A percentile compares a stretch with the other conserved stretches of the same genome.
These are phyloP conservation scores for Allium sativum DNA, from an alignment of 106 monocot genomes.

Conservation along the genomic window DNA sequence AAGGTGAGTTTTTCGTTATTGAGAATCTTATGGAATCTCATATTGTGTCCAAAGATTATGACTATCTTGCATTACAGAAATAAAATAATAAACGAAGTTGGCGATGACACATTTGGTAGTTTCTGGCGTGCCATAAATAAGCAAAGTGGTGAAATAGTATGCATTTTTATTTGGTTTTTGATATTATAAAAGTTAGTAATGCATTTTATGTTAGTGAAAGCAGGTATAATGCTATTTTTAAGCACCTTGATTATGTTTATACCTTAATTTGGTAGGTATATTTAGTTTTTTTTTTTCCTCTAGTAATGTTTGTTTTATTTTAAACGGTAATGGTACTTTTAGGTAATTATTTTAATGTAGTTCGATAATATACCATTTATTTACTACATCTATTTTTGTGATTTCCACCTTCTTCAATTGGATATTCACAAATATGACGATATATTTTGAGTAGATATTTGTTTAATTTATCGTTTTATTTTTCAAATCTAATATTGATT, in stretches of 20 bases:
- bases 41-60: background rate
- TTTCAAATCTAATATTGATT: no score
- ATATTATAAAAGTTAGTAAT: background rate
- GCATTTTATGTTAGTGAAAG: background rate
- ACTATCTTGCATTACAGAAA: conserved; percentile 25
- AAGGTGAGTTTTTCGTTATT: conserved; percentile 18
- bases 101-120: conserved; percentile 76
- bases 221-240: background rate
- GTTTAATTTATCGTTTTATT: no score
- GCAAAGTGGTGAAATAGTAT: conserved; percentile 58
- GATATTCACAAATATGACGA: no score
- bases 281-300: no score
- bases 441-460: no score
- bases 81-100: conserved; percentile 74
- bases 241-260: background rate
- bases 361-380: no score
- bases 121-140: conserved; percentile 71
- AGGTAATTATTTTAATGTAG: no score
- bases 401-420: no score
- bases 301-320: no score
- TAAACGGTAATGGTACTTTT: no score
- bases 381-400: no score
- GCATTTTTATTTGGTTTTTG: background rate
- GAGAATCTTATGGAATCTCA: background rate
- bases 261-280: conserved; percentile 43